phyloP scores from a whole-genome alignment of 768 basidiomycete genomes.

The Floccularia luteovirens region DNA sequence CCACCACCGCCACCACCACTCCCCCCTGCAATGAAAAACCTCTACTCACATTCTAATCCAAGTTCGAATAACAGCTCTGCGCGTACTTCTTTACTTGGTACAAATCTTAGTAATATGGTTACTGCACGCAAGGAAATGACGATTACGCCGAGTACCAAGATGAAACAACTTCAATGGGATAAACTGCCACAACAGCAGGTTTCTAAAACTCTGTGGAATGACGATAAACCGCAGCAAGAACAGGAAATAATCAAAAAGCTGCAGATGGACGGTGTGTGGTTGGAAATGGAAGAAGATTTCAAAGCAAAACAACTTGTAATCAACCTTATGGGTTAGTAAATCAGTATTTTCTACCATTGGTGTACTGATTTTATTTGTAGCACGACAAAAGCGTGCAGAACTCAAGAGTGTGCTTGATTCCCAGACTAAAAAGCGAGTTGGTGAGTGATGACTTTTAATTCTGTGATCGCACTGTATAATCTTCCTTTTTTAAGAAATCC shows the following conservation, averaged over 20 bases:
- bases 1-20: conserved; percentile 32
- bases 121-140: conserved; percentile 78
- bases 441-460: conserved; percentile 38
- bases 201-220: conserved; percentile 79
- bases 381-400: conserved; percentile 80
- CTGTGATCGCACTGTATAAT: neutral
- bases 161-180: conserved; percentile 99
- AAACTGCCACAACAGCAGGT: conserved; percentile 90
- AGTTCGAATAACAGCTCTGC: conserved; percentile 37
- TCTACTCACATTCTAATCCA: conserved; percentile 22
- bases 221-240: conserved; percentile 61
- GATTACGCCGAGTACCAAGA: conserved; percentile 80
- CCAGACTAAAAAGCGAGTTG: conserved; percentile 89
- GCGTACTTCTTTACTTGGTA: conserved; percentile 54
- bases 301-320: conserved; percentile 93
- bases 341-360: conserved; percentile 3
- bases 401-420: conserved; percentile 87
- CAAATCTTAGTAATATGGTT: conserved; percentile 47
- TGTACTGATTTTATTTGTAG: conserved; percentile 25
- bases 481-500: conserved; percentile 56
- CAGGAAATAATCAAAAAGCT: conserved; percentile 78
- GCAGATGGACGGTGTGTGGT: conserved; percentile 82
- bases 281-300: conserved; percentile 97
- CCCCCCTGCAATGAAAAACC: conserved; percentile 17
- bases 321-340: conserved; percentile 71